Base-by-base conservation (phyloP, 495 filamentous ascomycete genomes). In the Penicillium atrosanguineum region DNA sequence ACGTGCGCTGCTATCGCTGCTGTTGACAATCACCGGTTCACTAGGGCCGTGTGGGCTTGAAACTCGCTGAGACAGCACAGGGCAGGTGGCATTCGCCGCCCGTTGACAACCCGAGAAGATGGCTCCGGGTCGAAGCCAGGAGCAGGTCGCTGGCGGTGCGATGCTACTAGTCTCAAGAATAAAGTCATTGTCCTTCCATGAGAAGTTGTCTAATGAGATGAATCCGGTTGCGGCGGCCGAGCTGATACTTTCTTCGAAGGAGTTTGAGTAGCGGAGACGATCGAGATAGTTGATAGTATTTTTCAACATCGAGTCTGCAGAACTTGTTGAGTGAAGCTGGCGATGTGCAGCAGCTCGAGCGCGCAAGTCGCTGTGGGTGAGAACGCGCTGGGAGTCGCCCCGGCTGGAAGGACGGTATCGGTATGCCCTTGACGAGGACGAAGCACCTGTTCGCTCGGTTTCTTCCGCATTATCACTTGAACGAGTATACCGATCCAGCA, bases 281-380 rank as follows among this genome's bases (percentile, higher is more conserved):
- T 83, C 82, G 12, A 90, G 75, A 59, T 88, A 89, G 55, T 78
- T 79, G 58, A 90, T 84, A 5, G 79, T 80, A 44, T 84, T 75
- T 57, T 86, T 85, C 15, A 88, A 59, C 38, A 78, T 60, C 7
- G 72, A 57, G 41, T 62, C 69, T 0, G 64, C 64, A 6, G 70
- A 68, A 16, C 72, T 76, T 28, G 81, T 76, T 41, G 78, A 67
- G 55, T 80, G 75, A 44, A 74, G 60, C 52, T 81, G 72, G 46
- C 82, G 74, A 59, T 79, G 79, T 19, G 74, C 75, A 42, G 76
- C 76, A 48, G 75, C 58, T 19, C 80, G 68, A 43, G 74, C 69
- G 29, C 75, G 71, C 45, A 73, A 56, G 48, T 82, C 77, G 45
- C 69, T 73, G 29, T 78, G 72, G 8, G 73, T 73, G 20, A 68